phyloP scores from a whole-genome alignment of 2,329 filamentous ascomycete genomes.

The Dactylonectria estremocensis region DNA sequence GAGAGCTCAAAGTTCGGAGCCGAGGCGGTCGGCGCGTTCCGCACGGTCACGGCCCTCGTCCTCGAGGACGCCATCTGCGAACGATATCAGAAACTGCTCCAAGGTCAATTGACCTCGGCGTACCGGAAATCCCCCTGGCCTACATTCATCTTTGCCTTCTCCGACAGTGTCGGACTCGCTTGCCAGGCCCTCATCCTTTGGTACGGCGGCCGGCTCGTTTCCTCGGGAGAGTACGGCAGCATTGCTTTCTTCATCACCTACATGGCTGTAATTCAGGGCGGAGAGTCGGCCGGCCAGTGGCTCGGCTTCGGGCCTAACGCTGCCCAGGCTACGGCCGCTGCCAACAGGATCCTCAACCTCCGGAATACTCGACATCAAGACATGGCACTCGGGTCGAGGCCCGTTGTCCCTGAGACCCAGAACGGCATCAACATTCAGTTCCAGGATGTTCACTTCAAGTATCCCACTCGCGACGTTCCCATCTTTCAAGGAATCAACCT shows the following conservation, averaged over 20 bases:
- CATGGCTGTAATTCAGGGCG: slow-evolving; percentile 77
- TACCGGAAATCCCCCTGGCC: slow-evolving; percentile 74
- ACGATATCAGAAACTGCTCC: slow-evolving; percentile 74
- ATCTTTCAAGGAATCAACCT: slow-evolving; percentile 75
- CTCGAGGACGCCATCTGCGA: slow-evolving; percentile 76
- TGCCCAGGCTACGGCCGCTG: slow-evolving; percentile 71
- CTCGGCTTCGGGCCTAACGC: slow-evolving; percentile 78
- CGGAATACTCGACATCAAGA: slow-evolving; percentile 61
- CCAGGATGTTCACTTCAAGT: slow-evolving; percentile 71
- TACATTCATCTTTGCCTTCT: slow-evolving; percentile 77
- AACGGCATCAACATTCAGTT: slow-evolving; percentile 72
- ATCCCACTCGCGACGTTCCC: slow-evolving; percentile 69
- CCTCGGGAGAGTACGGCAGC: slow-evolving; percentile 62
- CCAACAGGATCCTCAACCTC: slow-evolving; percentile 72
- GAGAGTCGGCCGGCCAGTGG: slow-evolving; percentile 76
- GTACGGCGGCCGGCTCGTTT: slow-evolving; percentile 76
- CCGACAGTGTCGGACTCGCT: slow-evolving; percentile 76
- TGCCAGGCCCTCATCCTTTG: slow-evolving; percentile 77
- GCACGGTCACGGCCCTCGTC: slow-evolving; percentile 80
- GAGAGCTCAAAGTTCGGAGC: slow-evolving; percentile 82
- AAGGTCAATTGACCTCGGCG: slow-evolving; percentile 71
- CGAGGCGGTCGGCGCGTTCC: slow-evolving; percentile 81
- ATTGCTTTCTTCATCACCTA: slow-evolving; percentile 71
- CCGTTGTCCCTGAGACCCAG: slow-evolving; percentile 60
- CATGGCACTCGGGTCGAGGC: slow-evolving; percentile 36